Evolutionary conservation across 2,329 filamentous ascomycete genomes (phyloP).

Genomic region (Cladosporium sp.): DNA sequence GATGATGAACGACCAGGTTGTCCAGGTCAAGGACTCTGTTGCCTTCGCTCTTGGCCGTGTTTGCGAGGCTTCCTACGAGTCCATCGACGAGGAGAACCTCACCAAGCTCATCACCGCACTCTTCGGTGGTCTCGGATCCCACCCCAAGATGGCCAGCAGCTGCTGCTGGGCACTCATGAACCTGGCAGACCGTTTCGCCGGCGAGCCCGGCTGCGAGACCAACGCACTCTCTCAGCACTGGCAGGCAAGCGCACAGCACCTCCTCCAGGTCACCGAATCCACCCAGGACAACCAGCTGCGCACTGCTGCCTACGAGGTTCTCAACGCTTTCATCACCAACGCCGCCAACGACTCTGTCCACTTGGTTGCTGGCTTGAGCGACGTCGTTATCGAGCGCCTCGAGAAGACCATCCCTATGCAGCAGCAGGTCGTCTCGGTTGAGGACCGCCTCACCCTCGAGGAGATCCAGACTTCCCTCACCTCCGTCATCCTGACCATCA

Average conservation of each 20-base stretch:
- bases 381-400: slow-evolving; percentile 83
- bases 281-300: slow-evolving; percentile 85
- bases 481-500: slow-evolving; percentile 85
- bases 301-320: slow-evolving; percentile 93
- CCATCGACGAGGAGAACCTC: slow-evolving; percentile 84
- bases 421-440: slow-evolving; percentile 89
- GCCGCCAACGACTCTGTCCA: slow-evolving; percentile 79
- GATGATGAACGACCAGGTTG: slow-evolving; percentile 83
- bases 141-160: slow-evolving; percentile 93
- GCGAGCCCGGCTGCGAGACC: slow-evolving; percentile 69
- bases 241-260: slow-evolving; percentile 79
- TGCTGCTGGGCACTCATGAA: slow-evolving; percentile 99
- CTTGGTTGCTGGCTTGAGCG: slow-evolving; percentile 75
- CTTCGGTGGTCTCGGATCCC: slow-evolving; percentile 84
- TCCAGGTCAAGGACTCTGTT: slow-evolving; percentile 92
- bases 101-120: slow-evolving; percentile 80
- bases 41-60: slow-evolving; percentile 95
- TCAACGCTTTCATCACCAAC: slow-evolving; percentile 90
- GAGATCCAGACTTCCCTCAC: slow-evolving; percentile 96
- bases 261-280: slow-evolving; percentile 80
- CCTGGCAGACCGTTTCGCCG: slow-evolving; percentile 89
- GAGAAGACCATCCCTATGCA: slow-evolving; percentile 88
- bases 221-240: slow-evolving; percentile 91
- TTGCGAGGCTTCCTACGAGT: slow-evolving; percentile 85
- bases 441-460: slow-evolving; percentile 91